These are phyloP conservation scores for Cladosporium austrohemisphaericum DNA, from an alignment of 2,329 filamentous ascomycete genomes.

Conservation along the genomic window DNA sequence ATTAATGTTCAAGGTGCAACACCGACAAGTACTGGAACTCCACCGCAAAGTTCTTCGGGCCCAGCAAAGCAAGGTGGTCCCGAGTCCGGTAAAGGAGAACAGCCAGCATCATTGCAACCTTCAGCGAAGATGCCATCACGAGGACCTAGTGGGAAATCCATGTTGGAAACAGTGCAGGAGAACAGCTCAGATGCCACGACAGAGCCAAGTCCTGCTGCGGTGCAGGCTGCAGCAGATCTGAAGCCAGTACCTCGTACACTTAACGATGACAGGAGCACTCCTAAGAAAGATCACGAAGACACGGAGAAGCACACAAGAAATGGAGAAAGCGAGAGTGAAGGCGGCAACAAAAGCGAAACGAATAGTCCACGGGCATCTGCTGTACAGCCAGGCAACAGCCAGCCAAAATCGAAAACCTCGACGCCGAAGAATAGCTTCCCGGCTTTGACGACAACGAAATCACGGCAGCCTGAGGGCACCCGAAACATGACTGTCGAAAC, in stretches of 20 bases:
- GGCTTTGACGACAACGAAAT: slow-evolving; percentile 60
- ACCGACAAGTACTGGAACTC: slow-evolving; percentile 36
- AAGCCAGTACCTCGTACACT: slow-evolving; percentile 27
- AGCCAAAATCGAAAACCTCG: slow-evolving; percentile 37
- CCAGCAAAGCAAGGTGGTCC: slow-evolving; percentile 9
- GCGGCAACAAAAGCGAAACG: slow-evolving; percentile 52
- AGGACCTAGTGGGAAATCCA: slow-evolving; percentile 42
- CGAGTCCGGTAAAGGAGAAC: slow-evolving; percentile 34
- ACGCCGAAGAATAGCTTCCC: slow-evolving; percentile 65
- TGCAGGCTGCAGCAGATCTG: slow-evolving; percentile 30
- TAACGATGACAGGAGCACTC: slow-evolving; percentile 31
- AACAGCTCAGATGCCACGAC: slow-evolving; percentile 27
- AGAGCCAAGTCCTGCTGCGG: slow-evolving; percentile 61
- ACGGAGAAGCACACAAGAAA: slow-evolving; percentile 26
- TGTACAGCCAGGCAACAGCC: slow-evolving; percentile 30
- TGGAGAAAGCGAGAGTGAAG: slow-evolving; percentile 62
- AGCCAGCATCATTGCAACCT: slow-evolving; percentile 31
- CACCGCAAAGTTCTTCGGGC: slow-evolving; percentile 18
- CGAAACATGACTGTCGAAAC: slow-evolving; percentile 97
- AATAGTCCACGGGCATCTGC: slow-evolving; percentile 30
- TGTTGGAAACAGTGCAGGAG: slow-evolving; percentile 80
- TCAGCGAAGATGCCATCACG: slow-evolving; percentile 39
- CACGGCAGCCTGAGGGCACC: slow-evolving; percentile 68
- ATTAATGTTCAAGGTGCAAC: slow-evolving; percentile 46
- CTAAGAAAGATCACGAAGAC: slow-evolving; percentile 47